Evolutionary conservation across 345 rosid species (phyloP).

Genomic region (Arabis alpina): DNA sequence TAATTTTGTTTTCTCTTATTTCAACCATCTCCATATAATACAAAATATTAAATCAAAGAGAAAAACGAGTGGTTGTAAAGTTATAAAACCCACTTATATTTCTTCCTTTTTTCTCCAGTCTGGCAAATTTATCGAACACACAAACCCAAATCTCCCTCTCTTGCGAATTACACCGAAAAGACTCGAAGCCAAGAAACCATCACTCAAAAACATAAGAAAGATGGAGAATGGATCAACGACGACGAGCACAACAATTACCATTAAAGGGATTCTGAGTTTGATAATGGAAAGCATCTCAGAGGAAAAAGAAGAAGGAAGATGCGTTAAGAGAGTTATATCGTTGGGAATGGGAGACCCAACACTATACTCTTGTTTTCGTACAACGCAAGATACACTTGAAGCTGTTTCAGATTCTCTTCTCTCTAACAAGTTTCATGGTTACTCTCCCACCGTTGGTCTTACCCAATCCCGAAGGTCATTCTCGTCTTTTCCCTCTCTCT

Average conservation of each 20-base stretch:
- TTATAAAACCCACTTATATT: slow-evolving; percentile 5
- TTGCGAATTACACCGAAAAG: slow-evolving; percentile 20
- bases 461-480: slow-evolving; percentile 83
- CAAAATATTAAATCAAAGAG: neutral
- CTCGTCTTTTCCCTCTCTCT: slow-evolving; percentile 8
- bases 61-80: slow-evolving; percentile 30
- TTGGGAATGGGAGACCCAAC: slow-evolving; percentile 96
- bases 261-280: slow-evolving; percentile 78
- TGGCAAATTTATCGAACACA: slow-evolving; percentile 31
- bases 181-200: neutral
- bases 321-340: slow-evolving; percentile 58
- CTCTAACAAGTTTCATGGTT: slow-evolving; percentile 84
- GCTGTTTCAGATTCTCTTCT: slow-evolving; percentile 76
- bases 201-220: slow-evolving; percentile 9
- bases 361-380: slow-evolving; percentile 72
- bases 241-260: slow-evolving; percentile 60
- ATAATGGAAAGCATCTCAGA: slow-evolving; percentile 60
- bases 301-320: slow-evolving; percentile 30
- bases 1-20: neutral
- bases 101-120: slow-evolving; percentile 2
- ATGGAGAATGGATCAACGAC: slow-evolving; percentile 47
- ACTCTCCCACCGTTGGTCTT: slow-evolving; percentile 90
- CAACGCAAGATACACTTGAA: slow-evolving; percentile 61
- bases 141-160: slow-evolving; percentile 4
- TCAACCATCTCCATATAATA: neutral